Conservation (phyloP, 305 asterid species). For the Solanum hybrid region DNA sequence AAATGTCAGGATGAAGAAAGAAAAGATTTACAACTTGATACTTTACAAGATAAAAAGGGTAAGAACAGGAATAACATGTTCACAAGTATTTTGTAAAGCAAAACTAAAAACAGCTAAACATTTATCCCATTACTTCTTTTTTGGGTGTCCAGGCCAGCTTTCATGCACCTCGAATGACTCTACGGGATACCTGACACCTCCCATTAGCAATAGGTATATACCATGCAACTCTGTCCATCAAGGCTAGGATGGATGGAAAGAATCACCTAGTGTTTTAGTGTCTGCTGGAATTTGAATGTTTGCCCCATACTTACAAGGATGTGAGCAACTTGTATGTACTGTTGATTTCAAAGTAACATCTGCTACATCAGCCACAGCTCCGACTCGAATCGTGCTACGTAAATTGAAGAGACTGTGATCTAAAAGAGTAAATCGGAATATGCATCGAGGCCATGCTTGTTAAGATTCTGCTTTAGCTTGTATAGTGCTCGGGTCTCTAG, state of each 20-base stretch:
- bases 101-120: neutral
- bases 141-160: neutral
- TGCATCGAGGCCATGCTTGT: constrained; percentile 59
- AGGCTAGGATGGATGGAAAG: neutral
- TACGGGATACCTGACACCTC: neutral
- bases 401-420: constrained; percentile 1
- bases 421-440: constrained; percentile 49
- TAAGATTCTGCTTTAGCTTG: constrained; percentile 49
- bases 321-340: neutral
- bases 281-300: neutral
- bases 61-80: neutral
- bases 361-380: neutral
- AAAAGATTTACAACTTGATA: neutral
- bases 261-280: neutral
- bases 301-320: neutral
- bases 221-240: neutral
- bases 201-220: neutral
- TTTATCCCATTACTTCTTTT: neutral
- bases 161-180: neutral
- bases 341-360: neutral
- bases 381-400: neutral
- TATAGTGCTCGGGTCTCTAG: constrained; percentile 33
- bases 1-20: neutral
- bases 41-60: neutral
- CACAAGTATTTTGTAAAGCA: neutral